Base-by-base conservation (phyloP, 2,329 filamentous ascomycete species). In the Drechslerella coelobrocha region DNA sequence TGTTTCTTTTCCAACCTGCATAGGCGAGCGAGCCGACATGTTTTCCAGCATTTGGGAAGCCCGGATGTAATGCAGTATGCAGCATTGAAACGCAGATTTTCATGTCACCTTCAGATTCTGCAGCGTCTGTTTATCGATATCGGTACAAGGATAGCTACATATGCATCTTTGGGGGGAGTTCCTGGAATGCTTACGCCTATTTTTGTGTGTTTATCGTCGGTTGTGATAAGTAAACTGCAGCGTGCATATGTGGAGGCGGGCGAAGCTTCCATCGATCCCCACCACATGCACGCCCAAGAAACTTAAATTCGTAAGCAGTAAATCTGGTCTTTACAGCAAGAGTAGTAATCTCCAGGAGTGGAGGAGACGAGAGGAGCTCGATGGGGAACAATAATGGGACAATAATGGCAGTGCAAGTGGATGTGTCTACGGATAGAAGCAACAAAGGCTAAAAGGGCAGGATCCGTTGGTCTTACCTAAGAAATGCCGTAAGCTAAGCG, bases 51-150 rank as follows among this genome's bases (percentile, higher is more conserved):
- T 31, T 31, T 31, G 27, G 47, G 24, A 51, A 29, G 24, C 24
- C 47, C 47, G 41, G 41, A 45, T 45, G 41, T 57, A 62, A 55
- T 61, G 57, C 56, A 45, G 45, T 51, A 61, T 69, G 65, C 65
- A 69, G 55, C 55, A 57, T 53, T 55, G 57, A 59, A 69, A 69
- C 52, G 39, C 51, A 43, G 52, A 29, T 37, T 51, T 39, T n/a
- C 34, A 39, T 52, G 56, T 50, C 55, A 61, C 41, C 41, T 19
- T 23, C 41, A 45, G 14, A 21, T 45, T 23, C 41, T 45, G 41
- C 41, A 45, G 37, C 14, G 14, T 10, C 19, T 39, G 56, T 43
- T 71, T 71, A 71, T 71, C 66, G 66, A 71, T 71, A 71, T 60
- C 59, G 53, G 57, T 61, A 62, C 65, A 57, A 47, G 34, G 29